A percentile compares a stretch with the other conserved stretches of the same genome.
phyloP scores from a whole-genome alignment of 768 basidiomycete species.

The Boletales sp. region DNA sequence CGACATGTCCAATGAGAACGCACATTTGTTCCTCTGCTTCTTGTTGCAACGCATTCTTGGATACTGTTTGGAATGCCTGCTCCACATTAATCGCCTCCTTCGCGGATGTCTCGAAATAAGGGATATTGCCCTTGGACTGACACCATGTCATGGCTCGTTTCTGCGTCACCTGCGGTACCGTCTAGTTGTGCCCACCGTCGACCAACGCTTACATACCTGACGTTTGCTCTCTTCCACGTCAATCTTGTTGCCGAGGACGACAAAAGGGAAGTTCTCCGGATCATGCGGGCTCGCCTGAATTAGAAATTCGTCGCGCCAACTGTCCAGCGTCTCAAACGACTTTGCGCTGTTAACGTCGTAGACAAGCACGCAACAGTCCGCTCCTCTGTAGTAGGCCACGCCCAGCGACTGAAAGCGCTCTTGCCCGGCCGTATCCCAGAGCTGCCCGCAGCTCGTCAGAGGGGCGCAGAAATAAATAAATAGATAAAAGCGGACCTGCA shows the following conservation, averaged over 20 bases:
- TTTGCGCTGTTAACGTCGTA: conserved; percentile 99
- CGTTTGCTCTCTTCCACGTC: conserved; percentile 99
- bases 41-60: conserved; percentile 98
- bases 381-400: conserved; percentile 98
- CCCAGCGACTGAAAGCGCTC: conserved; percentile 99
- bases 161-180: conserved; percentile 77
- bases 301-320: conserved; percentile 99
- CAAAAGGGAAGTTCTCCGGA: conserved; percentile 99
- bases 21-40: conserved; percentile 95
- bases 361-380: conserved; percentile 98
- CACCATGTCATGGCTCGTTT: conserved; percentile 99
- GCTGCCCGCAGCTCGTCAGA: conserved; percentile 41
- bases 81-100: conserved; percentile 99
- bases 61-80: conserved; percentile 98
- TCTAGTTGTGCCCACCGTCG: not conserved
- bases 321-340: conserved; percentile 97
- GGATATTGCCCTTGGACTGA: conserved; percentile 98
- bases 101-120: conserved; percentile 99
- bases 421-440: conserved; percentile 99
- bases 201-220: conserved; percentile 55
- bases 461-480: not conserved
- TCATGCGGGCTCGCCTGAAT: conserved; percentile 98
- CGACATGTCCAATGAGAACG: conserved; percentile 28
- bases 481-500: conserved; percentile 68
- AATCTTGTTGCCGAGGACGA: conserved; percentile 99